A percentile compares a stretch with the other conserved stretches of the same genome.
Conservation (phyloP, 2,329 filamentous ascomycete species). For the Aspergillus fumigatus region DNA sequence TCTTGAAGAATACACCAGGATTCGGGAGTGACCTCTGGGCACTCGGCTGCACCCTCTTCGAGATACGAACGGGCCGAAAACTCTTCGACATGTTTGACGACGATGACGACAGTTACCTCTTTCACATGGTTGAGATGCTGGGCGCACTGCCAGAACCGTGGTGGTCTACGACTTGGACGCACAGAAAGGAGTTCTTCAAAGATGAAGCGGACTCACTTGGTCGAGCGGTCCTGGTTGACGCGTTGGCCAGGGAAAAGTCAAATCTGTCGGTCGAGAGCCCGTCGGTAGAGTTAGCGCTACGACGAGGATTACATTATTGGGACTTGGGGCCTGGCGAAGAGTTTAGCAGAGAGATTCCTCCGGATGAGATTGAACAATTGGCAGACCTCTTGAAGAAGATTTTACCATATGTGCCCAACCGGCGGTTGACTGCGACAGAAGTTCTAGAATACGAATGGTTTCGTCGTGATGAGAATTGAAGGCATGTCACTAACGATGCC, state of each 20-base stretch:
- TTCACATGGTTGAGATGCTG: not conserved
- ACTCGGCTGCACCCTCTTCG: slow-evolving; percentile 1
- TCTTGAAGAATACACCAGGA: not conserved
- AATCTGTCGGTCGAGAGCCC: not conserved
- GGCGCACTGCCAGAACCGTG: not conserved
- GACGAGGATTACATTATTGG: not conserved
- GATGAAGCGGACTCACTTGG: not conserved
- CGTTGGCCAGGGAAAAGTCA: not conserved
- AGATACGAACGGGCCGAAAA: not conserved
- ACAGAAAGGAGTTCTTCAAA: not conserved
- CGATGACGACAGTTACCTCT: not conserved
- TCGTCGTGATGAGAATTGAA: not conserved
- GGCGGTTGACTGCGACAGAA: not conserved
- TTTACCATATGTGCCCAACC: not conserved
- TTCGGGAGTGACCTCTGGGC: not conserved
- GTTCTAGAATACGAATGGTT: not conserved
- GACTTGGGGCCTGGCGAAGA: not conserved
- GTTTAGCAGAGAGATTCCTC: not conserved
- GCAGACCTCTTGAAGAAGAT: not conserved
- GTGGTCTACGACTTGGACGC: not conserved
- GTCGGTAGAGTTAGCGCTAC: not conserved
- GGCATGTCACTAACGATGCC: too few relatives aligned
- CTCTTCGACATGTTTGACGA: not conserved
- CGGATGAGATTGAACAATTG: not conserved
- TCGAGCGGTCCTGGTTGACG: not conserved